Base-by-base conservation (phyloP, 805 yeast species). In the Nakazawaea peltata region DNA sequence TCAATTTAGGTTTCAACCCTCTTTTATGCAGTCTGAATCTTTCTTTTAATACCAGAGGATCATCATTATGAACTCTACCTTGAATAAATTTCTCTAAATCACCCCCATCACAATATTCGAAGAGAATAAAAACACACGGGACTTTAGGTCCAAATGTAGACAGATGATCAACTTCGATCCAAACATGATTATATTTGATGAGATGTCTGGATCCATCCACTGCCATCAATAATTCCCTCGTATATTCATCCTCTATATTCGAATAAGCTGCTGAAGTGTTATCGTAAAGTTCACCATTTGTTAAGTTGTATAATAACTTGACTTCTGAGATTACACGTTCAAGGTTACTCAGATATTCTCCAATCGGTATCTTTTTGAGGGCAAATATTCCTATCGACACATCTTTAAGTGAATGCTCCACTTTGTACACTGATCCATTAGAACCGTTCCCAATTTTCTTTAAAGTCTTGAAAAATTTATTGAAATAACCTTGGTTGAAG, bases 21-120 rank as follows among this genome's bases (percentile, higher is more conserved):
- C 42, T 28, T 33, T 27, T 26, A 8, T 31, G 21, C 38, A 46
- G 45, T 29, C 38, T 39, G 43, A 53, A 43, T 7, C 52, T 49
- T 27, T 65, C 54, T 19, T 64, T 57, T 6, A 53, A 48, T 11
- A 62, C 44, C 7, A 53, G 57, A 17, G 49, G 47, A 30, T 56
- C 57, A 1, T 73, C 69, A 17, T 51, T 47, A 26, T 52, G 50
- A 34, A 58, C 50, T 9, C 21, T 25, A 41, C 51, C 49, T 5
- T 53, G 45, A 1, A 81, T 63, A 43, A 80, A 67, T 36, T 77
- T 82, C 47, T 87, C 95, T 38, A 87, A 56, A 28, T 85, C 85
- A 0, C 95, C 96, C 12, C 95, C 95, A 33, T 75, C 80, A 50
- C 95, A 87, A 51, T 81, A 87, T 50, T 87, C 95, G 53, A 83